These are phyloP conservation scores for Calocybe cyanea DNA, from an alignment of 768 basidiomycete species.

Conservation along the genomic window DNA sequence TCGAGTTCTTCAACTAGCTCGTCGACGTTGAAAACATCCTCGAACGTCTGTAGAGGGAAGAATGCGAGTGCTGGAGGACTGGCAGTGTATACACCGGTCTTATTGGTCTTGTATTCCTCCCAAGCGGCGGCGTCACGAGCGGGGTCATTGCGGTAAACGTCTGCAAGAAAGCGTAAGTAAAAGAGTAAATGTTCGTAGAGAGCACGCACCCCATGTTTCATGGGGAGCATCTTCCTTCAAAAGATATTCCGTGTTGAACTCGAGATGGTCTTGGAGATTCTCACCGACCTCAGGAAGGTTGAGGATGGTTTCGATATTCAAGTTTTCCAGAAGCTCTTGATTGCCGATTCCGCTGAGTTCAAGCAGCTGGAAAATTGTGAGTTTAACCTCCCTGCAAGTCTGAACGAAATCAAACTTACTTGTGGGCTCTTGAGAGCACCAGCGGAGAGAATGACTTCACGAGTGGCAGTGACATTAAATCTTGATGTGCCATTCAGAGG, in stretches of 20 bases:
- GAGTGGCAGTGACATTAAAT: conserved; percentile 30
- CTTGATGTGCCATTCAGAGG: conserved; percentile 21
- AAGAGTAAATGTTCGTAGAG: no score
- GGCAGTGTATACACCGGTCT: conserved; percentile 10
- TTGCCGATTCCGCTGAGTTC: conserved; percentile 45
- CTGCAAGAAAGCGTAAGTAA: background rate
- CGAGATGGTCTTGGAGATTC: conserved; percentile 10
- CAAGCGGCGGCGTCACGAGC: conserved; percentile 8
- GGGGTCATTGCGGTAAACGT: conserved; percentile 14
- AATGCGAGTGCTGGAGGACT: conserved; percentile 10
- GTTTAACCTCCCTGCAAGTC: background rate
- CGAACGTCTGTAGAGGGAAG: conserved; percentile 15
- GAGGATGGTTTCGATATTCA: conserved; percentile 6
- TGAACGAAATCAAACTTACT: background rate
- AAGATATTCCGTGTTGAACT: conserved; percentile 13
- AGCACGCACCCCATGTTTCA: conserved; percentile 9
- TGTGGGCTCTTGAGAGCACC: conserved; percentile 22
- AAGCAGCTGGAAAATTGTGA: conserved; percentile 30
- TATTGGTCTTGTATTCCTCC: conserved; percentile 10
- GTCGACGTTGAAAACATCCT: conserved; percentile 13
- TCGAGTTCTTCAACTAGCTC: conserved; percentile 11
- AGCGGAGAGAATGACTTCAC: conserved; percentile 46
- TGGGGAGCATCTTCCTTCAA: conserved; percentile 12
- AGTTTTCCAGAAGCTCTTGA: conserved; percentile 29
- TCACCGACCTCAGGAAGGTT: conserved; percentile 12